Conservation (phyloP, 169 alveolate species). For the Cryptosporidium viatorum region DNA sequence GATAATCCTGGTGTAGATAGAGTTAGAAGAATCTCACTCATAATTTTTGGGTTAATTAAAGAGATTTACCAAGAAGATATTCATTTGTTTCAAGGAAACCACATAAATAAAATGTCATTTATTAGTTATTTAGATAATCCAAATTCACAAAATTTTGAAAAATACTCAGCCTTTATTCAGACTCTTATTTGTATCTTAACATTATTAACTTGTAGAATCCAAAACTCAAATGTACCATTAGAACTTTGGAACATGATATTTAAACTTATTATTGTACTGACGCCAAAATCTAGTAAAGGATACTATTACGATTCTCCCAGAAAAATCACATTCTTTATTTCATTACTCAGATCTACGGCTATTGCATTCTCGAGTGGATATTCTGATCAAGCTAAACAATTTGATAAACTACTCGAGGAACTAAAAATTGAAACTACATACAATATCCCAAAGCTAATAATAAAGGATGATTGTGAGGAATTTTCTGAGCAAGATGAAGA, state of each 20-base stretch:
- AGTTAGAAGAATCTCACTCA: slow-evolving; percentile 10
- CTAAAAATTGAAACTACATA: slow-evolving; percentile 20
- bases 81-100: neutral
- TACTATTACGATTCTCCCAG: slow-evolving; percentile 40
- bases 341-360: slow-evolving; percentile 34
- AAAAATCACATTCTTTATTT: slow-evolving; percentile 35
- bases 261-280: slow-evolving; percentile 2
- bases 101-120: neutral
- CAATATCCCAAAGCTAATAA: slow-evolving; percentile 35
- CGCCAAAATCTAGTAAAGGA: slow-evolving; percentile 55
- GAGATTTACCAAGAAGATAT: neutral
- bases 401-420: neutral
- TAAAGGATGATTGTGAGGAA: slow-evolving; percentile 35
- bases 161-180: slow-evolving; percentile 32
- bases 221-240: slow-evolving; percentile 24
- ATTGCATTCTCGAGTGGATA: slow-evolving; percentile 61
- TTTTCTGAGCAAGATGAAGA: slow-evolving; percentile 64
- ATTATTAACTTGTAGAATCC: slow-evolving; percentile 46
- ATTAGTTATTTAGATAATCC: neutral
- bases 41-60: slow-evolving; percentile 5
- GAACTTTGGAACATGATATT: slow-evolving; percentile 29
- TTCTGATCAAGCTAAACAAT: neutral
- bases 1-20: slow-evolving; percentile 50
- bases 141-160: slow-evolving; percentile 18
- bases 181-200: slow-evolving; percentile 30